Conservation (phyloP, 306 rosid species). For the Vigna trinervia region DNA sequence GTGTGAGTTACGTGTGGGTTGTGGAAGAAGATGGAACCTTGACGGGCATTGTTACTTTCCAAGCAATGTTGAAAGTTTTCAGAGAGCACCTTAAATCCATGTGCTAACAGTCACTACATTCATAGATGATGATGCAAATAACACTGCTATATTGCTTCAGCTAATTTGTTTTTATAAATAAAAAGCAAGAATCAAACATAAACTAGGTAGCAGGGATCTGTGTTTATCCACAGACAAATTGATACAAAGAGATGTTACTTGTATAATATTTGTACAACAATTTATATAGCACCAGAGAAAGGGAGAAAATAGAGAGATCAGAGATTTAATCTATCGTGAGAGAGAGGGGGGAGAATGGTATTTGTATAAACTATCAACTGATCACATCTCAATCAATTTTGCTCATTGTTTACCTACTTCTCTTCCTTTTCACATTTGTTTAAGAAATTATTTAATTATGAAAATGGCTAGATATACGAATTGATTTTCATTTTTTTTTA, state of each 20-base stretch:
- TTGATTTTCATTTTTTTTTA: no score
- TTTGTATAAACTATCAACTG: no score
- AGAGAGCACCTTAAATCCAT: conserved; percentile 62
- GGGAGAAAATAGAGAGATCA: no score
- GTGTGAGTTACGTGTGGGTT: conserved; percentile 86
- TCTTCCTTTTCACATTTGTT: no score
- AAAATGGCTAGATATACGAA: no score
- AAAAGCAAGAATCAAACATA: background rate
- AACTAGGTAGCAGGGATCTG: background rate
- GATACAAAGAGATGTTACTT: background rate
- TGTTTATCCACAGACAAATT: no score
- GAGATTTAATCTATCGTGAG: no score
- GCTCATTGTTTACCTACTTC: no score
- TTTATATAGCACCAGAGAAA: no score
- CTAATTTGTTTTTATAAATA: background rate
- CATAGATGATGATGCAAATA: background rate
- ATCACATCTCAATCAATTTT: no score
- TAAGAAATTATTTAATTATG: no score
- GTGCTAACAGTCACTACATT: conserved; percentile 30
- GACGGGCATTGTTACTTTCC: conserved; percentile 72
- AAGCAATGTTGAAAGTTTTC: conserved; percentile 69
- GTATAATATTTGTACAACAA: background rate
- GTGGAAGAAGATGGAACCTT: conserved; percentile 75
- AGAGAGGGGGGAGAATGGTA: no score
- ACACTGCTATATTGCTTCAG: background rate